phyloP scores from a whole-genome alignment of 2,329 filamentous ascomycete species.

The Colletotrichum aenigma region DNA sequence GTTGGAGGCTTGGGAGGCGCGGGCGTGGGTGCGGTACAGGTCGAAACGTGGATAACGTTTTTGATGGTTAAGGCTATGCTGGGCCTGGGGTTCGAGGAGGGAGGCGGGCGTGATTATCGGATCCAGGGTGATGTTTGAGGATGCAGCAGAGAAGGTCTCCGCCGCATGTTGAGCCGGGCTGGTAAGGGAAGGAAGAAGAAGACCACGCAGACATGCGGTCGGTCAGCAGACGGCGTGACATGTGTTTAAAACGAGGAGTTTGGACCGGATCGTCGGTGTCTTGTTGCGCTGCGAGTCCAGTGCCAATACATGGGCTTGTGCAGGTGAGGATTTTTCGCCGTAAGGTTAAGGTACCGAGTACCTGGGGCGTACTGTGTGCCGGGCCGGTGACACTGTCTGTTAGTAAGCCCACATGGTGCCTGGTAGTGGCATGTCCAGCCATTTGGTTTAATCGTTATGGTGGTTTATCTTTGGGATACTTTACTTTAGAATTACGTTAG shows the following conservation, averaged over 20 bases:
- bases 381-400: not conserved
- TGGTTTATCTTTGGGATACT: not conserved
- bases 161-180: slow-evolving; percentile 55
- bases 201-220: slow-evolving; percentile 22
- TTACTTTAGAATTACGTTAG: not conserved
- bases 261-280: slow-evolving; percentile 21
- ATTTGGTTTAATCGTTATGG: not conserved
- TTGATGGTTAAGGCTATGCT: slow-evolving; percentile 23
- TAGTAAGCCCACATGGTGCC: not conserved
- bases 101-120: slow-evolving; percentile 47
- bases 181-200: slow-evolving; percentile 8
- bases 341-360: slow-evolving; percentile 8
- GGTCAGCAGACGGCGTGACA: slow-evolving; percentile 21
- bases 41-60: slow-evolving; percentile 22
- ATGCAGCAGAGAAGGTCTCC: slow-evolving; percentile 62
- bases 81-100: slow-evolving; percentile 35
- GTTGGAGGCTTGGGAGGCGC: slow-evolving; percentile 22
- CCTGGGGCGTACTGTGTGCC: not conserved
- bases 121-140: slow-evolving; percentile 60
- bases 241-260: slow-evolving; percentile 16
- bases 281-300: slow-evolving; percentile 21
- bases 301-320: not conserved
- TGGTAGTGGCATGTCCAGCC: not conserved
- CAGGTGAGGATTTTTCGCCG: slow-evolving; percentile 17
- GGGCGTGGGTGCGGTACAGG: slow-evolving; percentile 23